Evolutionary conservation across 805 yeast genomes (phyloP), one percentile per base, ranked within the genome.

Genomic region (Wickerhamomyces bovis): DNA sequence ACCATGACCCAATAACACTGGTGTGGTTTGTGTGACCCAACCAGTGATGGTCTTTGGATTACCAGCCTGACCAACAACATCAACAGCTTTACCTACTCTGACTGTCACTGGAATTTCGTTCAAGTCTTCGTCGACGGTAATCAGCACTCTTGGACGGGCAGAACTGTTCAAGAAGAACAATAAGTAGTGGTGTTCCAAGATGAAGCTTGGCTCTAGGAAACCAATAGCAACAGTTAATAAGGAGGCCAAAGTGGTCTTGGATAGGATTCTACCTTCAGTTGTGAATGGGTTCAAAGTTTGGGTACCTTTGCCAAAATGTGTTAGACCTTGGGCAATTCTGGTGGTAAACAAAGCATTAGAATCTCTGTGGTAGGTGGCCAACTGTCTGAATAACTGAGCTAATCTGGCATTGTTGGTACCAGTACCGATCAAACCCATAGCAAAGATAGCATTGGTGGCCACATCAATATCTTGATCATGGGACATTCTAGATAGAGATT

Each of bases 11-110:
- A 94, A 74, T 57, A 94, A 72, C 19, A 94, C 99, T 0, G 99
- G 99, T 0, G 99, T 94, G 6, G 94, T 86, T 62, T 94, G 99
- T 1, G 99, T 94, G 19, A 94, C 98, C 99, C 99, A 94, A 33
- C 99, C 99, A 4, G 99, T 94, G 42, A 94, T 94, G 12, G 97
- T 90, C 74, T 94, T 94, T 42, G 99, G 99, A 58, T 88, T 89
- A 71, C 99, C 99, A 0, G 98, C 99, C 67, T 92, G 98, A 30
- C 99, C 99, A 52, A 94, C 98, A 36, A 90, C 89, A 64, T 94
- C 99, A 25, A 94, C 98, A 7, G 99, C 98, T 70, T 92, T 97
- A 52, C 99, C 99, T 26, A 94, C 98, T 63, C 99, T 80, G 10
- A 94, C 99, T 55, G 89, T 92, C 10, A 94, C 98, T 72, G 92